Evolutionary conservation across 495 filamentous ascomycete genomes (phyloP).

Genomic region (Lentithecium fluviatile): DNA sequence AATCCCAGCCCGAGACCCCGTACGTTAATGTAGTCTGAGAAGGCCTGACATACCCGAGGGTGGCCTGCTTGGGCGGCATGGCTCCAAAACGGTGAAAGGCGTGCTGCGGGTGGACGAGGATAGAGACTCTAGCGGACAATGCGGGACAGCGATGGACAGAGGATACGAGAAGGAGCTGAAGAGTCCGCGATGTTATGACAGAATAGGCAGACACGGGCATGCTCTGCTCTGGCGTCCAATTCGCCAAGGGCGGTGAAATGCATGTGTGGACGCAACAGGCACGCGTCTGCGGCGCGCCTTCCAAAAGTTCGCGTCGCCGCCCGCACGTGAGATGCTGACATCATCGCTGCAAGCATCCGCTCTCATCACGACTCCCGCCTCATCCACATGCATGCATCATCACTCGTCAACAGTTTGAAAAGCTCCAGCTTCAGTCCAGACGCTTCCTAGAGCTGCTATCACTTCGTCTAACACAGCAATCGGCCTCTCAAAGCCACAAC

Average conservation of each 20-base stretch:
- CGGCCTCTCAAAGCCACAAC: no score
- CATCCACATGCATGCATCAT: no score
- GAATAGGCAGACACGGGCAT: constrained; percentile 17
- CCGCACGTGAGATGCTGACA: constrained; percentile 1
- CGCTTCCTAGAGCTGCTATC: background rate
- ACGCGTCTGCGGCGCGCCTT: constrained; percentile 17
- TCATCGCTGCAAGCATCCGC: constrained; percentile 1
- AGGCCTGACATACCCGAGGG: constrained; percentile 86
- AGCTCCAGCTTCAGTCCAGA: no score
- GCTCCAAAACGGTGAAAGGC: constrained; percentile 10
- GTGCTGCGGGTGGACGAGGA: background rate
- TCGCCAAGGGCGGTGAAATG: constrained; percentile 1
- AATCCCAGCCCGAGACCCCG: constrained; percentile 44
- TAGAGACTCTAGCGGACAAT: background rate
- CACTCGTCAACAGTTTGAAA: background rate
- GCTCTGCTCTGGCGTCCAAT: constrained; percentile 1
- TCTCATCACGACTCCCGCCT: background rate
- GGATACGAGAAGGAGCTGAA: background rate
- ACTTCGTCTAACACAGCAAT: background rate
- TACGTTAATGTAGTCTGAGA: constrained; percentile 82
- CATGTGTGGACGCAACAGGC: background rate
- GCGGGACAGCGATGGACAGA: background rate
- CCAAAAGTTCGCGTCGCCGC: background rate
- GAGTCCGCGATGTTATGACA: background rate
- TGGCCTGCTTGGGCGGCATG: constrained; percentile 69